phyloP scores from a whole-genome alignment of 2,329 filamentous ascomycete genomes.

The Chrysoporthe austroafricana region DNA sequence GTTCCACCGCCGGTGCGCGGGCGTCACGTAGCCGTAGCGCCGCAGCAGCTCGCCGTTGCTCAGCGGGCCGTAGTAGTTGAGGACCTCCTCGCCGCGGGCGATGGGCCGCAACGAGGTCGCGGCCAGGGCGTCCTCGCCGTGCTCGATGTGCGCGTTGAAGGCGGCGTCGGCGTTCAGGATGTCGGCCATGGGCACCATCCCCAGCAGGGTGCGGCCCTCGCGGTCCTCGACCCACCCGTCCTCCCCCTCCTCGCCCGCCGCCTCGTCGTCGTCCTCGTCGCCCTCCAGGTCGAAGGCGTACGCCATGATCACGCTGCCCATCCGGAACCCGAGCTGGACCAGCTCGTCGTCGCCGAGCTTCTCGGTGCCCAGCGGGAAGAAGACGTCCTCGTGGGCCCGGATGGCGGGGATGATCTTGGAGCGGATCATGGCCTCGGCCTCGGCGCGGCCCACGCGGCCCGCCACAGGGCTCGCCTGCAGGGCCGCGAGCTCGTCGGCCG shows the following conservation, averaged over 20 bases:
- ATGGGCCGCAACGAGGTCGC: conserved; percentile 76
- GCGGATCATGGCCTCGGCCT: conserved; percentile 72
- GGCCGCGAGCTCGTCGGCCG: conserved; percentile 66
- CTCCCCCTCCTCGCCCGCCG: conserved; percentile 53
- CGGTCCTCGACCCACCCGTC: conserved; percentile 70
- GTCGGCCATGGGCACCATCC: conserved; percentile 90
- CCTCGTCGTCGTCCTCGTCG: conserved; percentile 41
- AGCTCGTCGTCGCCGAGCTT: conserved; percentile 49
- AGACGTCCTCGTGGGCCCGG: conserved; percentile 48
- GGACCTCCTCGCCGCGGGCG: conserved; percentile 72
- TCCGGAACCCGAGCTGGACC: conserved; percentile 67
- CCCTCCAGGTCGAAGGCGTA: conserved; percentile 84
- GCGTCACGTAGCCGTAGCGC: conserved; percentile 85
- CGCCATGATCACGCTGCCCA: conserved; percentile 89
- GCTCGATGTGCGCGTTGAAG: conserved; percentile 71
- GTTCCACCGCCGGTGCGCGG: conserved; percentile 76
- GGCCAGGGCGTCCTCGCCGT: conserved; percentile 60
- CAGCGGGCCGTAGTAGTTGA: conserved; percentile 88
- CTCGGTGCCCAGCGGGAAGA: conserved; percentile 44
- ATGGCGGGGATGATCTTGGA: conserved; percentile 56
- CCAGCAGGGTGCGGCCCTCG: conserved; percentile 65
- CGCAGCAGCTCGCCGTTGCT: conserved; percentile 81
- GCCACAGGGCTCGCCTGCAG: conserved; percentile 79
- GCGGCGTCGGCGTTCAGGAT: conserved; percentile 87
- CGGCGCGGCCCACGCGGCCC: conserved; percentile 73